Percentiles rank a stretch among this genome's conserved stretches.
Evolutionary conservation across 2,329 filamentous ascomycete genomes (phyloP).

Genomic region (Penicillium sp.): DNA sequence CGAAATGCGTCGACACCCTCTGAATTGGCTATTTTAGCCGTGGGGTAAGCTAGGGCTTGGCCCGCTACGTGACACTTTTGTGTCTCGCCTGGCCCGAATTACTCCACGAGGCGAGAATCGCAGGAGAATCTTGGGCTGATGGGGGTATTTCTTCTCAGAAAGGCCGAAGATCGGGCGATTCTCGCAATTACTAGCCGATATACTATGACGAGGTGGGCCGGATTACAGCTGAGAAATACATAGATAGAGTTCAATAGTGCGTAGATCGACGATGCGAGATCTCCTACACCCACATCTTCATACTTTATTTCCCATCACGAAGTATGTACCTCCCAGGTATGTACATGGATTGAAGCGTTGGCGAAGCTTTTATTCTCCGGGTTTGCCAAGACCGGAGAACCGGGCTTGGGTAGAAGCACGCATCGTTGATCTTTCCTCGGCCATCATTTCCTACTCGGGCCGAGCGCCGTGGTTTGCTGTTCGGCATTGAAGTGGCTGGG

Average conservation of each 20-base stretch:
- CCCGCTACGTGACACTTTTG: neutral
- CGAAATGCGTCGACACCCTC: neutral
- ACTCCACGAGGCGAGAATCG: neutral
- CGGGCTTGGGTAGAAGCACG: neutral
- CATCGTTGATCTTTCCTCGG: constrained; percentile 1
- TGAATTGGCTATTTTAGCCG: neutral
- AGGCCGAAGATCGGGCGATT: neutral
- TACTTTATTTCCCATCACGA: neutral
- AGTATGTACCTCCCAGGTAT: neutral
- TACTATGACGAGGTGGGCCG: no score
- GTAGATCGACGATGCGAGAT: no score
- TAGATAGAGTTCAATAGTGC: no score
- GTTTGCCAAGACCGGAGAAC: neutral
- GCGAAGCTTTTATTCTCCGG: neutral
- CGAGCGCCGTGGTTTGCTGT: neutral
- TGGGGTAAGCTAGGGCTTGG: neutral
- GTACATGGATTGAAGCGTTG: neutral
- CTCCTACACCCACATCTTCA: neutral
- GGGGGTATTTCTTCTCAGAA: neutral
- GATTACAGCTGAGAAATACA: no score
- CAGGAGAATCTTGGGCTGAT: neutral
- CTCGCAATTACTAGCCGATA: no score
- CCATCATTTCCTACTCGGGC: constrained; percentile 2
- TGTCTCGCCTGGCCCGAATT: neutral
- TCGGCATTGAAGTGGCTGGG: neutral